These are phyloP conservation scores for Physocladia obscura DNA, from an alignment of 192 early-diverging fungal genomes.

Conservation along the genomic window DNA sequence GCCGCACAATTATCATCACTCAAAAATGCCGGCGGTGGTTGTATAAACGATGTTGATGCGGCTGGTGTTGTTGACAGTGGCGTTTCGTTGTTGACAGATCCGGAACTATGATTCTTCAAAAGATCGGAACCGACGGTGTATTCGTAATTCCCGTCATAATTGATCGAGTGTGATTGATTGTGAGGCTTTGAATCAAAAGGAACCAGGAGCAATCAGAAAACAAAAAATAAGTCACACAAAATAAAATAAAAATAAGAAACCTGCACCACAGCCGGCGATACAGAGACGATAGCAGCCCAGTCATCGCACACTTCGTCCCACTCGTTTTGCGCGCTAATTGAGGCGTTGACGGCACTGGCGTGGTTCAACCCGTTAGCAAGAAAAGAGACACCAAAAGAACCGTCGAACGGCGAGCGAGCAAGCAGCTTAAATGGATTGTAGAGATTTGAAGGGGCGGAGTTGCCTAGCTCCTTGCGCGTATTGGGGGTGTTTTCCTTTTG, in stretches of 20 bases:
- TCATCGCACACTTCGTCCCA: slow-evolving; percentile 9
- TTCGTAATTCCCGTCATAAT: no score
- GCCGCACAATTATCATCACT: slow-evolving; percentile 55
- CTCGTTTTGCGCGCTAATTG: background rate
- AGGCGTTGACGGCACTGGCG: background rate
- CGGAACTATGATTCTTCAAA: no score
- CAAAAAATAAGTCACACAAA: background rate
- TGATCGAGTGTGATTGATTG: no score
- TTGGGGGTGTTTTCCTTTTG: no score
- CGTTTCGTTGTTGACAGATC: background rate
- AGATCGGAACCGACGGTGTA: no score
- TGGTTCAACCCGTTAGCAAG: background rate
- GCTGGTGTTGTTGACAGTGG: background rate
- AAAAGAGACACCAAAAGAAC: slow-evolving; percentile 15
- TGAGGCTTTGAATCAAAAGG: no score
- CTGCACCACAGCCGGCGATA: background rate
- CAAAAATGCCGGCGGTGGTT: background rate
- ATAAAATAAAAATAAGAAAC: background rate
- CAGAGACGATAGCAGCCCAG: background rate
- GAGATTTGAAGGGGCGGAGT: background rate
- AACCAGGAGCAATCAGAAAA: background rate
- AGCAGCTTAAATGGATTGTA: slow-evolving; percentile 21
- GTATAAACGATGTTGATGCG: background rate
- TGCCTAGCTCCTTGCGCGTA: no score
- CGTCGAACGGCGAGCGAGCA: slow-evolving; percentile 4